phyloP scores from a whole-genome alignment of 805 yeast genomes.

The Starmerella kuoi region DNA sequence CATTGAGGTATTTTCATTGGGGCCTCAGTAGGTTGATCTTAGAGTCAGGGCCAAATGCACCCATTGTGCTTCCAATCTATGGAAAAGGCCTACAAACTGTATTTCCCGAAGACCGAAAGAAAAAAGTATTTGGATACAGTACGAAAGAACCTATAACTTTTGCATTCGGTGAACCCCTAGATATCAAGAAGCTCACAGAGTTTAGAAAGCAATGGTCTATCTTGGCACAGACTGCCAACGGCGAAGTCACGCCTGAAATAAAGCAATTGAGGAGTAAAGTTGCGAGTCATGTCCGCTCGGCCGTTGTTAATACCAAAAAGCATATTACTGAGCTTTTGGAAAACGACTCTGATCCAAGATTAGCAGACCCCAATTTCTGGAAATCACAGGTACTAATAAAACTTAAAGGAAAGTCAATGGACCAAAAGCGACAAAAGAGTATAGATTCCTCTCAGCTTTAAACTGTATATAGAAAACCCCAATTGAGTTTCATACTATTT shows the following conservation, averaged over 20 bases:
- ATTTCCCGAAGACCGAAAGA: conserved; percentile 61
- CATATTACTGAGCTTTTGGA: neutral
- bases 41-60: conserved; percentile 63
- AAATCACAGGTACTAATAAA: conserved; percentile 10
- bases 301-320: conserved; percentile 33
- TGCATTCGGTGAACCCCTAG: conserved; percentile 58
- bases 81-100: conserved; percentile 76
- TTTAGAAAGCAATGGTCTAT: conserved; percentile 62
- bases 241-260: conserved; percentile 35
- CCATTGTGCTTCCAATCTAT: conserved; percentile 78
- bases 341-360: conserved; percentile 52
- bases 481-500: too few relatives aligned
- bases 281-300: conserved; percentile 54
- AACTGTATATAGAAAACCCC: too few relatives aligned
- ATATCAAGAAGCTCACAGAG: conserved; percentile 43
- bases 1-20: conserved; percentile 94
- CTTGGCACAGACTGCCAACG: conserved; percentile 43
- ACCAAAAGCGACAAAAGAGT: conserved; percentile 9
- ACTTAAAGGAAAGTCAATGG: conserved; percentile 13
- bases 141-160: conserved; percentile 57
- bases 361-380: conserved; percentile 67
- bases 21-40: conserved; percentile 75
- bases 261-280: conserved; percentile 53
- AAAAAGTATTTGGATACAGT: conserved; percentile 43
- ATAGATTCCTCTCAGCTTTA: too few relatives aligned